These are phyloP conservation scores for Ophiostoma sp. DNA, from an alignment of 2,329 filamentous ascomycete species.

Conservation along the genomic window DNA sequence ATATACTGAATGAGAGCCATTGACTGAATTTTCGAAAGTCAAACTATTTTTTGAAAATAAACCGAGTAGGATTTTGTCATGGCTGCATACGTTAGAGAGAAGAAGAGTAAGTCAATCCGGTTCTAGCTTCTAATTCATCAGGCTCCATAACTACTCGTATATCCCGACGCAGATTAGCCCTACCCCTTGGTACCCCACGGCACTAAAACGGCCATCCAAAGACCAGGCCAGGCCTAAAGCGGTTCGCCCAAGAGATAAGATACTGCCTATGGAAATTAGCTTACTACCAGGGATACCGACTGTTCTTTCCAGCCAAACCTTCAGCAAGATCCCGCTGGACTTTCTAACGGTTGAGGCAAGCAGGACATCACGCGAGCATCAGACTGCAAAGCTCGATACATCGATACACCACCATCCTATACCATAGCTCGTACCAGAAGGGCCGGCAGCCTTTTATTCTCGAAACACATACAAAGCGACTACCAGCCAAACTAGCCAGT, in stretches of 20 bases:
- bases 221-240: constrained; percentile 6
- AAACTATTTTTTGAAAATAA: no score
- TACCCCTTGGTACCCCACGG: constrained; percentile 4
- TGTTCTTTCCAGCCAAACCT: not conserved
- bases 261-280: not conserved
- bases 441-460: not conserved
- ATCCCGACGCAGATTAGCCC: not conserved
- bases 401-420: not conserved
- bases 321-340: not conserved
- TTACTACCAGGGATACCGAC: not conserved
- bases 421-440: not conserved
- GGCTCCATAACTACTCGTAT: not conserved
- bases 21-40: no score
- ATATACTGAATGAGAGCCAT: no score
- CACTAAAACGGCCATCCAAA: not conserved
- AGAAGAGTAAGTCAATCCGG: not conserved
- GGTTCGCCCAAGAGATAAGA: not conserved
- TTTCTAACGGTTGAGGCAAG: not conserved
- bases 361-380: constrained; percentile 9
- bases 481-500: not conserved
- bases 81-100: not conserved
- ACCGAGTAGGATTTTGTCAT: no score
- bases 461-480: not conserved
- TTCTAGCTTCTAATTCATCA: no score
- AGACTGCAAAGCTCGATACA: not conserved